phyloP scores from a whole-genome alignment of 2,329 filamentous ascomycete species.

The Aspergillus transmontanensis region DNA sequence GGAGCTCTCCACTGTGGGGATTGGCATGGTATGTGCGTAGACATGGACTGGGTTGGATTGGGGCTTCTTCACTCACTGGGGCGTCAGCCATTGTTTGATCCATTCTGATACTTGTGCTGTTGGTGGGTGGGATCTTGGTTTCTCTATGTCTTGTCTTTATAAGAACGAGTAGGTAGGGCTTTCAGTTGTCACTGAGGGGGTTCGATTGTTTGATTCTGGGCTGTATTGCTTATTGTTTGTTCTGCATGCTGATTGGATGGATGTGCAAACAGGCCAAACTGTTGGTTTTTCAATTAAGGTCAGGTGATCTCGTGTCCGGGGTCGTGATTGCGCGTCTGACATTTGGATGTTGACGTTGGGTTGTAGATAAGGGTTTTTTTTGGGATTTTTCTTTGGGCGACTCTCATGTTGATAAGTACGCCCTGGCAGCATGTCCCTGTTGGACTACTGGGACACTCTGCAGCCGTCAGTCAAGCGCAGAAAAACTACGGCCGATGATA shows the following conservation, averaged over 20 bases:
- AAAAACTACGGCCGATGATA: constrained; percentile 23
- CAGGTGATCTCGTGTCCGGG: constrained; percentile 36
- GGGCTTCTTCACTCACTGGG: background rate
- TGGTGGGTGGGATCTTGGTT: background rate
- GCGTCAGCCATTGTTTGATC: background rate
- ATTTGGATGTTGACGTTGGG: background rate
- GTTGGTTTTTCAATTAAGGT: constrained; percentile 5
- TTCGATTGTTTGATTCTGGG: background rate
- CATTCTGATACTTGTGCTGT: background rate
- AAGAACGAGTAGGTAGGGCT: background rate
- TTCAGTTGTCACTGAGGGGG: background rate
- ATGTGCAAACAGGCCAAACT: constrained; percentile 24
- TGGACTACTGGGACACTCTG: constrained; percentile 41
- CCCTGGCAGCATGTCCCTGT: constrained; percentile 34
- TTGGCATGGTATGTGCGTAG: constrained; percentile 8
- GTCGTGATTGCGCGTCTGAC: constrained; percentile 13
- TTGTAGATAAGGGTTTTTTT: background rate
- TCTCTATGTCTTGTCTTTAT: background rate
- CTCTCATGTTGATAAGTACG: background rate
- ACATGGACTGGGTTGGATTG: background rate
- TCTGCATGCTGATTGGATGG: background rate
- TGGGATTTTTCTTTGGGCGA: background rate
- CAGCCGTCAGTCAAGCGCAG: constrained; percentile 35
- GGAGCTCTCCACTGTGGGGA: constrained; percentile 4
- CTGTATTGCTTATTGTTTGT: background rate